Evolutionary conservation across 257 asterid species (phyloP).

Genomic region (Gentiana dahurica): DNA sequence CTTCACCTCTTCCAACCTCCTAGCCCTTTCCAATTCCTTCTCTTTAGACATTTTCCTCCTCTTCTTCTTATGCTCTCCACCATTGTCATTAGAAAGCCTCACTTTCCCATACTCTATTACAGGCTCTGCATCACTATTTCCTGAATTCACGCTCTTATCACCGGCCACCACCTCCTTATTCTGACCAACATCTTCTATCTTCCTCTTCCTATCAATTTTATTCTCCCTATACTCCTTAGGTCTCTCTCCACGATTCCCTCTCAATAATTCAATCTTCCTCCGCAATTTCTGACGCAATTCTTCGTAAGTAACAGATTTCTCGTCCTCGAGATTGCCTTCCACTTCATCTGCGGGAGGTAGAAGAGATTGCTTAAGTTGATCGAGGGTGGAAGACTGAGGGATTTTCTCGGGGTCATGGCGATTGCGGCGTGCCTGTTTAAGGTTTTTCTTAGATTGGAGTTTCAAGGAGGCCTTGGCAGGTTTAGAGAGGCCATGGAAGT

Average conservation of each 20-base stretch:
- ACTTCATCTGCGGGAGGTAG: slow-evolving; percentile 6
- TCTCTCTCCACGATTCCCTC: slow-evolving; percentile 56
- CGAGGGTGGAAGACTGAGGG: slow-evolving; percentile 37
- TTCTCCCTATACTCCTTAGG: slow-evolving; percentile 14
- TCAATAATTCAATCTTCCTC: slow-evolving; percentile 46
- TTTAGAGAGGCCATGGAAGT: slow-evolving; percentile 70
- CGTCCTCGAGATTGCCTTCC: slow-evolving; percentile 10
- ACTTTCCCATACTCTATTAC: slow-evolving; percentile 74
- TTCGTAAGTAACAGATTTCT: slow-evolving; percentile 53
- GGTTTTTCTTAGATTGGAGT: slow-evolving; percentile 47
- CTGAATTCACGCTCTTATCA: slow-evolving; percentile 14
- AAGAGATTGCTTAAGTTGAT: slow-evolving; percentile 32
- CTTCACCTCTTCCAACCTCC: slow-evolving; percentile 58
- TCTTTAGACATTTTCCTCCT: slow-evolving; percentile 37
- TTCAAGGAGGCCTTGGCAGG: slow-evolving; percentile 66
- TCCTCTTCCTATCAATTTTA: slow-evolving; percentile 19
- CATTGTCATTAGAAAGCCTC: slow-evolving; percentile 29
- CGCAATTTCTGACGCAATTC: slow-evolving; percentile 54
- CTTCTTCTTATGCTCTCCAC: slow-evolving; percentile 40
- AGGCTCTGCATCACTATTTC: slow-evolving; percentile 30
- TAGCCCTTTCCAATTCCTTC: slow-evolving; percentile 51
- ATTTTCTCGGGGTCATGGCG: slow-evolving; percentile 77
- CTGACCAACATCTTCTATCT: slow-evolving; percentile 36
- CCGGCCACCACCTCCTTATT: slow-evolving; percentile 16
- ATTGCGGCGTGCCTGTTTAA: slow-evolving; percentile 60